A percentile compares a stretch with the other conserved stretches of the same genome.
Evolutionary conservation across 139 green algal species (phyloP).

Genomic region (Chlorella vulgaris): DNA sequence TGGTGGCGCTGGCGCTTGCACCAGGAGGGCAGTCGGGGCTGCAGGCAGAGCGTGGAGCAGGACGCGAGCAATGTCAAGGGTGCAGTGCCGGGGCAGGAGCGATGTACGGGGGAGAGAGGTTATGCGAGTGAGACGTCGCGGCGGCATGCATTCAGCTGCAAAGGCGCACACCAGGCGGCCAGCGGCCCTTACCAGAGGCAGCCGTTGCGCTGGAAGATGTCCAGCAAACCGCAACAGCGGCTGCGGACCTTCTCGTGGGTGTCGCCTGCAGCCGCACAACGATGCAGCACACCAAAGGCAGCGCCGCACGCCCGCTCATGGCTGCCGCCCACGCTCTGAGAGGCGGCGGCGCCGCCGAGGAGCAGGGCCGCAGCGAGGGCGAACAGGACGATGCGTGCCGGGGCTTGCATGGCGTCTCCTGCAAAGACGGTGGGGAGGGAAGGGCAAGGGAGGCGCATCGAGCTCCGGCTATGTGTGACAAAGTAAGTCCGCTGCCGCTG

Average conservation of each 20-base stretch:
- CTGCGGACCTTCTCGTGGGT: background rate
- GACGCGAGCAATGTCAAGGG: too few species aligned
- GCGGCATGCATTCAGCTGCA: too few species aligned
- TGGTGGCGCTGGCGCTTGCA: background rate
- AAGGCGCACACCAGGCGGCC: background rate
- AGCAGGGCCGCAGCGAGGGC: too few species aligned
- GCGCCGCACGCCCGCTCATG: constrained; percentile 14
- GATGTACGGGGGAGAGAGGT: background rate
- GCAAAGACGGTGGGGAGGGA: too few species aligned
- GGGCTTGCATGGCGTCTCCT: too few species aligned
- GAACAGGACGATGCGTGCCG: too few species aligned
- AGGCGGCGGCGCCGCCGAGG: too few species aligned
- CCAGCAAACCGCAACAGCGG: constrained; percentile 23
- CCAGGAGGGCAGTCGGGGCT: background rate
- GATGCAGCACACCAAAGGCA: constrained; percentile 7
- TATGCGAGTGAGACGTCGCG: background rate
- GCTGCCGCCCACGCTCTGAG: too few species aligned
- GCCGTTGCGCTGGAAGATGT: constrained; percentile 12
- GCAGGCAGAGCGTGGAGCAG: background rate
- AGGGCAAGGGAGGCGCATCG: too few species aligned
- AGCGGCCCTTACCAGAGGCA: constrained; percentile 21
- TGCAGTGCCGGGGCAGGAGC: background rate
- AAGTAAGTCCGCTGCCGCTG: too few species aligned
- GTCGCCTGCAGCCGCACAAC: background rate
- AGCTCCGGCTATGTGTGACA: too few species aligned